Evolutionary conservation across 768 basidiomycete genomes (phyloP).

Genomic region (Termitomyces sp.): DNA sequence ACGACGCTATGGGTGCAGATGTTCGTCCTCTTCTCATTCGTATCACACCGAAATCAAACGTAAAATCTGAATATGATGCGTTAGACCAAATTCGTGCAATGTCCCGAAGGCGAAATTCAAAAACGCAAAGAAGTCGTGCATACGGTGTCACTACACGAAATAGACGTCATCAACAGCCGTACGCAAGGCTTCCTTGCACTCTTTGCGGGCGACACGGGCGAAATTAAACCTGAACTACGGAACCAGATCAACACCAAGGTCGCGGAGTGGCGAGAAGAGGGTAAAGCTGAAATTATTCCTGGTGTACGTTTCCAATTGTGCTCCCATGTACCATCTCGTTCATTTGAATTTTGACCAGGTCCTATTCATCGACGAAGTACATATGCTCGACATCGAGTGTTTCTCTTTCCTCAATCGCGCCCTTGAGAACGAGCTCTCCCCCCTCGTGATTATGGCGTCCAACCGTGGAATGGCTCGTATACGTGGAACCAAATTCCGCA

Average conservation of each 20-base stretch:
- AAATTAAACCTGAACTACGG: slow-evolving; percentile 95
- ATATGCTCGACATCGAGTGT: slow-evolving; percentile 99
- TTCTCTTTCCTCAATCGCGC: slow-evolving; percentile 98
- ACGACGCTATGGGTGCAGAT: slow-evolving; percentile 99
- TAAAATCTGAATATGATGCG: neutral
- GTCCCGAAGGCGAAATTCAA: slow-evolving; percentile 97
- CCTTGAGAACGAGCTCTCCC: slow-evolving; percentile 88
- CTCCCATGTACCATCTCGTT: neutral
- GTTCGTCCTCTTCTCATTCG: slow-evolving; percentile 47
- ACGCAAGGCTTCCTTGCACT: slow-evolving; percentile 98
- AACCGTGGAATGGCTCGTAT: slow-evolving; percentile 95
- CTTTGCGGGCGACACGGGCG: slow-evolving; percentile 94
- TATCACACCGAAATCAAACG: neutral
- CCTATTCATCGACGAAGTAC: slow-evolving; percentile 98
- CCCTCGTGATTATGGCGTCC: slow-evolving; percentile 97
- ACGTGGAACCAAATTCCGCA: slow-evolving; percentile 90
- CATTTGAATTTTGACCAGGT: slow-evolving; percentile 49
- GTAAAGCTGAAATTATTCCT: slow-evolving; percentile 96
- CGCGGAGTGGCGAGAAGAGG: slow-evolving; percentile 96
- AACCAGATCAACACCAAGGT: slow-evolving; percentile 98
- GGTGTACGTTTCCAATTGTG: slow-evolving; percentile 55
- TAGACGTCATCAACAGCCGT: slow-evolving; percentile 98
- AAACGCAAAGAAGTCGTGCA: slow-evolving; percentile 97
- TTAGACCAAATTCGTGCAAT: slow-evolving; percentile 97
- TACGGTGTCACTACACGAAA: slow-evolving; percentile 96